These are phyloP conservation scores for Tetrahymena elliotti DNA, from an alignment of 73 alveolate genomes.

Conservation along the genomic window DNA sequence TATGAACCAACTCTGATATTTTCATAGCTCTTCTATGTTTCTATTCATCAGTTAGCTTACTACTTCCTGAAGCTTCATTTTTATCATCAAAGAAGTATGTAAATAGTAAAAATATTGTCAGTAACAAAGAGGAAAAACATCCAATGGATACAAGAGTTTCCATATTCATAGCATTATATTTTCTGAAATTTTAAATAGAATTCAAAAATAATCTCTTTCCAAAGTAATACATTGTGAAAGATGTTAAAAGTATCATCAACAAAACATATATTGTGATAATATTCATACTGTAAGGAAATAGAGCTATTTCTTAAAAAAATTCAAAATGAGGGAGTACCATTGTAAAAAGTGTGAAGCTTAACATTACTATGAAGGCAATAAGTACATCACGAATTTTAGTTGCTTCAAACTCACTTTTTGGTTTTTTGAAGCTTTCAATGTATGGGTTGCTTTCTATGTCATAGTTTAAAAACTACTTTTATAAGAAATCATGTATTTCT, in stretches of 20 bases:
- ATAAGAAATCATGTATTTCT: background rate
- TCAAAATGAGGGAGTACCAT: background rate
- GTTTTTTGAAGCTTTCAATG: background rate
- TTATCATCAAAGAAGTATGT: background rate
- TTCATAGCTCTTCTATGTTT: background rate
- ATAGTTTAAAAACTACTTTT: background rate
- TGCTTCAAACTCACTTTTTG: background rate
- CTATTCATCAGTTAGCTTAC: background rate
- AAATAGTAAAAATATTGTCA: background rate
- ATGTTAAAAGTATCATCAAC: background rate
- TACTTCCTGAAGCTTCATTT: background rate
- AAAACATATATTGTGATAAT: background rate
- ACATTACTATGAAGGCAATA: background rate
- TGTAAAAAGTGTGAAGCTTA: background rate
- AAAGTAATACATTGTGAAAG: background rate
- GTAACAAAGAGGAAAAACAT: background rate
- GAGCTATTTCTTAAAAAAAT: background rate
- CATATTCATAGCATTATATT: background rate
- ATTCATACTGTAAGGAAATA: background rate
- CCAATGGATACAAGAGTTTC: conserved; percentile 1
- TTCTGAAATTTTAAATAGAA: background rate
- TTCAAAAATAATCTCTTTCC: background rate
- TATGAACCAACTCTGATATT: background rate
- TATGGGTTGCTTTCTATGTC: background rate
- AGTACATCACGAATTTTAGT: background rate